These are phyloP conservation scores for Halenospora varia DNA, from an alignment of 495 filamentous ascomycete species.

Conservation along the genomic window DNA sequence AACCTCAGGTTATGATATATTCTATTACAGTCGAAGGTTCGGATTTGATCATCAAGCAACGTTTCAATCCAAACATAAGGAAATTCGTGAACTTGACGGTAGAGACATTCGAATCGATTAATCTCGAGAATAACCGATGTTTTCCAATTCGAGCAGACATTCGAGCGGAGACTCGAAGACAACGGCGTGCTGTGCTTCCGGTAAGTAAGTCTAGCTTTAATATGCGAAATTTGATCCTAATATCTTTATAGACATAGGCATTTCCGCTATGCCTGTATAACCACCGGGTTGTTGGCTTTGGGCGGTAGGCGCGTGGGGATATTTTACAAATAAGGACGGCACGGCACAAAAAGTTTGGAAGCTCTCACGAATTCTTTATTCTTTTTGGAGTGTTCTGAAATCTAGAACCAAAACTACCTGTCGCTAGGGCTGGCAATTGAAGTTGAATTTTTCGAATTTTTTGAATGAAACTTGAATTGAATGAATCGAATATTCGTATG, in stretches of 20 bases:
- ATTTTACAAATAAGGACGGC: background rate
- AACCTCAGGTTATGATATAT: constrained; percentile 11
- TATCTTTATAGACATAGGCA: constrained; percentile 13
- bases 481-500: constrained; percentile 3
- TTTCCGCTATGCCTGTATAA: constrained; percentile 6
- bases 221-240: constrained; percentile 6
- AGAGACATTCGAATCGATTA: constrained; percentile 5
- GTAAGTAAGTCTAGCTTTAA: constrained; percentile 10
- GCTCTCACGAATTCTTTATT: background rate
- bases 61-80: constrained; percentile 3
- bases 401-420: background rate
- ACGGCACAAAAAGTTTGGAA: background rate
- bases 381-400: background rate
- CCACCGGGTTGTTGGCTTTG: background rate
- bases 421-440: constrained; percentile 3
- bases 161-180: constrained; percentile 10
- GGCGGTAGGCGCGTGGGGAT: background rate
- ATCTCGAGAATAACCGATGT: constrained; percentile 8
- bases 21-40: constrained; percentile 11
- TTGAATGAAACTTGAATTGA: constrained; percentile 2
- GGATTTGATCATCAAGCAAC: constrained; percentile 6
- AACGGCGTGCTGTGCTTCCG: constrained; percentile 1
- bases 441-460: constrained; percentile 3
- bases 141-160: constrained; percentile 8
- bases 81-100: constrained; percentile 5